Conservation (phyloP, 139 green algal genomes). For the Coelastrella sp. region DNA sequence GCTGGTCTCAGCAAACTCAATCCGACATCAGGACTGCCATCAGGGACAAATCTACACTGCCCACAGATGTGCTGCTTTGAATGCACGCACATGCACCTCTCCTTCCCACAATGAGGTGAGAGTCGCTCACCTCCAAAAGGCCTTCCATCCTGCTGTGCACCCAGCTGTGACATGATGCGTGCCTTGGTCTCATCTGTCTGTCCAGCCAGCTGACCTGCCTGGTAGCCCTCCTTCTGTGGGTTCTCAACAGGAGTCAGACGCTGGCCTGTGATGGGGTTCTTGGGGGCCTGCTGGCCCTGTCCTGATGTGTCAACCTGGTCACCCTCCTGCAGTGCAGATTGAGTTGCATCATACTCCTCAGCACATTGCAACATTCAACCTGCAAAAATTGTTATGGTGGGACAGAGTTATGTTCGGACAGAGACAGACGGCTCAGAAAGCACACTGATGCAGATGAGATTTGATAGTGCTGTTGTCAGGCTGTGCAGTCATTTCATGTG, state of each 20-base stretch:
- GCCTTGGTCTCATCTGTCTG: constrained; percentile 29
- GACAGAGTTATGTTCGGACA: too few relatives aligned
- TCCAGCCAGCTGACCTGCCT: constrained; percentile 11
- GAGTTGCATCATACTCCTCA: too few relatives aligned
- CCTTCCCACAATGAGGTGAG: not conserved
- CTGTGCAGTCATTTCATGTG: too few relatives aligned
- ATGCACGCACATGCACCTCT: not conserved
- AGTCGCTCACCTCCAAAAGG: constrained; percentile 27
- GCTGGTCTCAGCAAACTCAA: too few relatives aligned
- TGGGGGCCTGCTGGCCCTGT: constrained; percentile 38
- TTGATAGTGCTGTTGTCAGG: too few relatives aligned
- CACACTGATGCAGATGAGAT: too few relatives aligned
- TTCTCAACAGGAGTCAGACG: constrained; percentile 29
- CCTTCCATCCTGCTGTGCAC: constrained; percentile 9
- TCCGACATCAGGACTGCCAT: too few relatives aligned
- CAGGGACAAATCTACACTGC: not conserved
- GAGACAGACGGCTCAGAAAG: too few relatives aligned
- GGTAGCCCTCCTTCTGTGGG: constrained; percentile 41
- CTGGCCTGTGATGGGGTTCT: constrained; percentile 45
- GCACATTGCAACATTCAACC: not conserved
- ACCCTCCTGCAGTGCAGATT: constrained; percentile 8
- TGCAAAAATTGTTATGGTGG: too few relatives aligned
- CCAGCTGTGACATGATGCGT: constrained; percentile 38
- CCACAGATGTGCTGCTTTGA: not conserved
- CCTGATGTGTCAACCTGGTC: constrained; percentile 40